Percentiles rank a stretch among this genome's conserved stretches.
Evolutionary conservation across 352 stramenopile genomes (phyloP).

Genomic region (Phytophthora capsici): DNA sequence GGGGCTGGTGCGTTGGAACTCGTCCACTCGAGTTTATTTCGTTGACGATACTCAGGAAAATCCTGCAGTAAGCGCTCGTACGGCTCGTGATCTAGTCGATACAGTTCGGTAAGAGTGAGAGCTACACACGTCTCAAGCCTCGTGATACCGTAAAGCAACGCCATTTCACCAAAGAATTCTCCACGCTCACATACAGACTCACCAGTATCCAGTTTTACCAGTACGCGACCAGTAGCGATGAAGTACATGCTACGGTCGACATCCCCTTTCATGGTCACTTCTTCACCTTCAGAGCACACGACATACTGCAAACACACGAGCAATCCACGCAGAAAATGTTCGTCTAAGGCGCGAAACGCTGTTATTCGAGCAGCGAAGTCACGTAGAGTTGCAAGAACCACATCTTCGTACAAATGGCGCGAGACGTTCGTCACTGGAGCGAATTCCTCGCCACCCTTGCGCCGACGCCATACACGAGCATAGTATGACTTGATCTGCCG

Average conservation of each 20-base stretch:
- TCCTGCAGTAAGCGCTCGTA: conserved; percentile 72
- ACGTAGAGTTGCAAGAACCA: conserved; percentile 59
- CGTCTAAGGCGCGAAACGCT: conserved; percentile 62
- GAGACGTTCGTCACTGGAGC: conserved; percentile 56
- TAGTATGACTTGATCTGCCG: conserved; percentile 84
- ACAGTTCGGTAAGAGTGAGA: conserved; percentile 65
- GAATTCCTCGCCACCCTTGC: conserved; percentile 64
- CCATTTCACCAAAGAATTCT: conserved; percentile 69
- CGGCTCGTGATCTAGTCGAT: conserved; percentile 64
- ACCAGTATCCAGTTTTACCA: conserved; percentile 62
- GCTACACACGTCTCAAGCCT: conserved; percentile 71
- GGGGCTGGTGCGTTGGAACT: conserved; percentile 22
- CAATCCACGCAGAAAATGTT: conserved; percentile 71
- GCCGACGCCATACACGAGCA: conserved; percentile 60
- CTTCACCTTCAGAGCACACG: conserved; percentile 73
- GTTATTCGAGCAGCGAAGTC: conserved; percentile 56
- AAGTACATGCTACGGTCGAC: conserved; percentile 88
- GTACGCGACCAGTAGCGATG: conserved; percentile 64
- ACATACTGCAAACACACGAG: conserved; percentile 72
- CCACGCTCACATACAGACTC: conserved; percentile 65
- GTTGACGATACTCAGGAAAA: conserved; percentile 71
- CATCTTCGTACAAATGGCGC: conserved; percentile 57
- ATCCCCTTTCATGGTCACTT: conserved; percentile 73
- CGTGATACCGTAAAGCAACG: conserved; percentile 68
- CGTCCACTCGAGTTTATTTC: conserved; percentile 61